Conservation (phyloP, 2,329 filamentous ascomycete genomes). For the Fusarium albosuccineum region DNA sequence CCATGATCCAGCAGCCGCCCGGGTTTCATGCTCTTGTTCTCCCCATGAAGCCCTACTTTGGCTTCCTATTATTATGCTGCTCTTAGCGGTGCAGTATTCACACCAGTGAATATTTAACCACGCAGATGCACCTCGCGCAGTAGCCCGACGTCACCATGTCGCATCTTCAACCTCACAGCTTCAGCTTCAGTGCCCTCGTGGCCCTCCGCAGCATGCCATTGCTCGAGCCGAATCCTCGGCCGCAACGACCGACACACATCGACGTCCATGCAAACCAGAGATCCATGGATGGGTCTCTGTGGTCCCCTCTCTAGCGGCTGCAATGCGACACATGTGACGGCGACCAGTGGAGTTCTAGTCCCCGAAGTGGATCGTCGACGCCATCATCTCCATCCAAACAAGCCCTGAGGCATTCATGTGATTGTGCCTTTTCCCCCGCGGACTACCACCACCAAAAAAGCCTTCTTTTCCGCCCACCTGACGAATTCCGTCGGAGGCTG, state of each 20-base stretch:
- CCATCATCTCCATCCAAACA: slow-evolving; percentile 8
- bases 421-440: slow-evolving; percentile 9
- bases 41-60: too few relatives aligned
- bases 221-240: slow-evolving; percentile 27
- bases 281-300: slow-evolving; percentile 10
- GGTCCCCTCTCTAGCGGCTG: slow-evolving; percentile 18
- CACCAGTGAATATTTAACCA: neutral
- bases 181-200: slow-evolving; percentile 30
- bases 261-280: neutral
- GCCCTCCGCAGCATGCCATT: slow-evolving; percentile 35
- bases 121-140: slow-evolving; percentile 1
- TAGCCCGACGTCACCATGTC: slow-evolving; percentile 21
- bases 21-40: neutral
- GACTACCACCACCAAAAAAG: neutral
- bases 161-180: slow-evolving; percentile 24
- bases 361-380: slow-evolving; percentile 7
- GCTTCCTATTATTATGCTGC: too few relatives aligned
- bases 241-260: neutral
- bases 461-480: slow-evolving; percentile 6
- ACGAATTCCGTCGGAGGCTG: slow-evolving; percentile 1
- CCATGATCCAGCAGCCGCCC: slow-evolving; percentile 6
- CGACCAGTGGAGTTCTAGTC: slow-evolving; percentile 1
- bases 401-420: slow-evolving; percentile 13
- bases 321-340: slow-evolving; percentile 9
- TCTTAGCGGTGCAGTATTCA: neutral